phyloP scores from a whole-genome alignment of 768 basidiomycete genomes.

The Myochromella boudieri region DNA sequence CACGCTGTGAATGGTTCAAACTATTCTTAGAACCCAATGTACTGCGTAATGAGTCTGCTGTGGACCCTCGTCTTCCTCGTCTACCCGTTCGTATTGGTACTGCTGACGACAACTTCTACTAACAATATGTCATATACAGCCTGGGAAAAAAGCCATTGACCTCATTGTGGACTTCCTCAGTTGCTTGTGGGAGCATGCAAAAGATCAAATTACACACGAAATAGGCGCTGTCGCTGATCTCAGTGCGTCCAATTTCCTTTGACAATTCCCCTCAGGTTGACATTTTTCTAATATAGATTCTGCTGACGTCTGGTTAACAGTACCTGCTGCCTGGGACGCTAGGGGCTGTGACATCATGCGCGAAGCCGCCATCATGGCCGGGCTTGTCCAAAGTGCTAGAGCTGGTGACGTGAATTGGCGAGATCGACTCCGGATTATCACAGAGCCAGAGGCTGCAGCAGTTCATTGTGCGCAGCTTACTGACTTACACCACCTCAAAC shows the following conservation, averaged over 20 bases:
- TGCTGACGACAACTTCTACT: slow-evolving; percentile 9
- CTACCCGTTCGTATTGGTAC: slow-evolving; percentile 60
- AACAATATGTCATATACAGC: too few relatives aligned
- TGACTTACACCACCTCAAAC: slow-evolving; percentile 73
- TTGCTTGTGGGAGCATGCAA: slow-evolving; percentile 85
- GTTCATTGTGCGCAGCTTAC: slow-evolving; percentile 85
- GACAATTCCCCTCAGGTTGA: neutral
- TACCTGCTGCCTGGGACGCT: slow-evolving; percentile 91
- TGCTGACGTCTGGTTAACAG: slow-evolving; percentile 84
- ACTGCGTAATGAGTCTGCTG: slow-evolving; percentile 64
- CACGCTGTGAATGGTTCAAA: slow-evolving; percentile 71
- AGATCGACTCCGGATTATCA: slow-evolving; percentile 82
- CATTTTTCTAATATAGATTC: slow-evolving; percentile 49
- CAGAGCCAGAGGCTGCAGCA: slow-evolving; percentile 84
- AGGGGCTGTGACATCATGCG: slow-evolving; percentile 85
- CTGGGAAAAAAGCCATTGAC: slow-evolving; percentile 73
- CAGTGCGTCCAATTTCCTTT: slow-evolving; percentile 43
- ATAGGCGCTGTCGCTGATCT: slow-evolving; percentile 86
- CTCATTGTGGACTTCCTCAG: slow-evolving; percentile 83
- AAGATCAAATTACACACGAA: slow-evolving; percentile 82
- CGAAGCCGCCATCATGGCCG: slow-evolving; percentile 77
- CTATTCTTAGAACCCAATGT: slow-evolving; percentile 82
- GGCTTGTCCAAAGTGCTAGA: slow-evolving; percentile 69
- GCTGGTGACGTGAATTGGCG: slow-evolving; percentile 77
- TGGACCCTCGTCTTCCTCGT: slow-evolving; percentile 78